phyloP scores from a whole-genome alignment of 1,139 yeast species.

The Yarrowia galli region DNA sequence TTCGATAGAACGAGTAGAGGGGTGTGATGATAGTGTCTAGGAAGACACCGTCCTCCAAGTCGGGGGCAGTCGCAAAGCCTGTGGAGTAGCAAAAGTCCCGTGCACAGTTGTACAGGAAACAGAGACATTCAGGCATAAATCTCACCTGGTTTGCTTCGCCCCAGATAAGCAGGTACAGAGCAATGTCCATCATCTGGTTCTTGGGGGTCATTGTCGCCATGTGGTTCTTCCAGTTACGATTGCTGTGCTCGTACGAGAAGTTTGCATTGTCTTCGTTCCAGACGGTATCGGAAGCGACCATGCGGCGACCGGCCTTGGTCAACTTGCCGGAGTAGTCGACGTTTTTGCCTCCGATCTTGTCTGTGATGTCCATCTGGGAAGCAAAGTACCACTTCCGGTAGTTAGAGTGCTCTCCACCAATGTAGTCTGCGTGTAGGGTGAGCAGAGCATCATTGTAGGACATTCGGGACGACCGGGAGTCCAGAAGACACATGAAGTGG shows the following conservation, averaged over 20 bases:
- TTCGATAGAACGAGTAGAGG: slow-evolving; percentile 83
- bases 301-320: slow-evolving; percentile 32
- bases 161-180: slow-evolving; percentile 91
- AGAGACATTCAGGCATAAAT: slow-evolving; percentile 89
- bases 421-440: slow-evolving; percentile 77
- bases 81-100: slow-evolving; percentile 86
- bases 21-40: slow-evolving; percentile 93
- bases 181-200: slow-evolving; percentile 89
- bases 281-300: slow-evolving; percentile 59
- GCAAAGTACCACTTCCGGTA: slow-evolving; percentile 78
- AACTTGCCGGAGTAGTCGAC: slow-evolving; percentile 39
- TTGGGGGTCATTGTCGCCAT: slow-evolving; percentile 73
- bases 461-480: slow-evolving; percentile 78
- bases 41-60: slow-evolving; percentile 94
- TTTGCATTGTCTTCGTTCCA: slow-evolving; percentile 86
- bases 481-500: slow-evolving; percentile 75
- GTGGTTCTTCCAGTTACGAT: slow-evolving; percentile 79
- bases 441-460: slow-evolving; percentile 72
- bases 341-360: slow-evolving; percentile 53
- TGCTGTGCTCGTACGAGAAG: slow-evolving; percentile 79
- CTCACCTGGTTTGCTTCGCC: slow-evolving; percentile 99
- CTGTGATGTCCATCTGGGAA: slow-evolving; percentile 65
- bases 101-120: slow-evolving; percentile 94
- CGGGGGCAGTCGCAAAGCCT: slow-evolving; percentile 82
- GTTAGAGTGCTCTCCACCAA: slow-evolving; percentile 73